phyloP scores from a whole-genome alignment of 2,329 filamentous ascomycete species.

The Ambrosiella beaveri region DNA sequence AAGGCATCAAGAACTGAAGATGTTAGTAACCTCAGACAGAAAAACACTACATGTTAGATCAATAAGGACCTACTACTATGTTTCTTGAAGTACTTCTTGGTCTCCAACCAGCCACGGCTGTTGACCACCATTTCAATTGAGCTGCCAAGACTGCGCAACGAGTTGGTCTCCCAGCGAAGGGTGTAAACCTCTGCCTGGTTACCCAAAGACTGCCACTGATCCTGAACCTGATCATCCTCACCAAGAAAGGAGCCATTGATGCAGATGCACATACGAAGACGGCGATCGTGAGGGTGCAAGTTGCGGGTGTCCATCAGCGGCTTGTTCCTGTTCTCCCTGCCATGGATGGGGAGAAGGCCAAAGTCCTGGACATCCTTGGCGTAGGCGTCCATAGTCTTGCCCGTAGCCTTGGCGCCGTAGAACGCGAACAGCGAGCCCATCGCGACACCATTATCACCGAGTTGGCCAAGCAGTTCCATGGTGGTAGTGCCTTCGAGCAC shows the following conservation, averaged over 20 bases:
- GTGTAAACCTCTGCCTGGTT: constrained; percentile 62
- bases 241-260: constrained; percentile 67
- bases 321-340: constrained; percentile 21
- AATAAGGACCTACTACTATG: constrained; percentile 28
- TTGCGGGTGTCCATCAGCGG: constrained; percentile 33
- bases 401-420: constrained; percentile 70
- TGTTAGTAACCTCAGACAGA: constrained; percentile 27
- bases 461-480: constrained; percentile 59
- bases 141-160: constrained; percentile 59
- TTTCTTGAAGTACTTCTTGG: constrained; percentile 33
- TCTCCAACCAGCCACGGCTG: constrained; percentile 63
- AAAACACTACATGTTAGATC: background rate
- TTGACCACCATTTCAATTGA: constrained; percentile 62
- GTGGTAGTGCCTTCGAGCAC: constrained; percentile 59
- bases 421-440: constrained; percentile 81
- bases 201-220: constrained; percentile 64
- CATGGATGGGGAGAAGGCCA: constrained; percentile 59
- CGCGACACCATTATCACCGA: constrained; percentile 63
- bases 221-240: constrained; percentile 47
- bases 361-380: constrained; percentile 77
- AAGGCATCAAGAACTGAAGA: constrained; percentile 15
- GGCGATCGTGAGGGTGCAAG: constrained; percentile 39
- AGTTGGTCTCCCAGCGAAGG: constrained; percentile 66
- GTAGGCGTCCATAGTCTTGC: constrained; percentile 78
- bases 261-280: constrained; percentile 66